phyloP scores from a whole-genome alignment of 1,139 yeast genomes.

The Candida pseudocylindracea region DNA sequence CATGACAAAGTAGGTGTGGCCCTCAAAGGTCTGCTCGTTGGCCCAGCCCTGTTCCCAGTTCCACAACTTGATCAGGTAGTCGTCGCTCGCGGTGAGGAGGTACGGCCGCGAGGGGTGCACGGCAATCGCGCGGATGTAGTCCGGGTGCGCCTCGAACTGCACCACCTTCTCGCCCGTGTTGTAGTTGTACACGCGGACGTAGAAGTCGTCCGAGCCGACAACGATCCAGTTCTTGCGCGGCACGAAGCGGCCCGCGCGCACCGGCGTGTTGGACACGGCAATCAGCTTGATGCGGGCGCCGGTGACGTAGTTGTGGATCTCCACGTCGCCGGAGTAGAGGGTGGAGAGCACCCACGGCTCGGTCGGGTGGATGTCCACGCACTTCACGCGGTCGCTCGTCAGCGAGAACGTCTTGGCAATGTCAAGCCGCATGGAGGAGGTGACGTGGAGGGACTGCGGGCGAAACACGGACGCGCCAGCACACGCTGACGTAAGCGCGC shows the following conservation, averaged over 20 bases:
- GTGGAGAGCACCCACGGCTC: slow-evolving; percentile 95
- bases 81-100: slow-evolving; percentile 79
- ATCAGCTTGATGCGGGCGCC: slow-evolving; percentile 26
- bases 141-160: slow-evolving; percentile 97
- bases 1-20: slow-evolving; percentile 94
- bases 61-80: slow-evolving; percentile 82
- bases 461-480: too few species aligned
- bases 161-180: slow-evolving; percentile 86
- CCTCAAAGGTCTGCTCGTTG: slow-evolving; percentile 76
- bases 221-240: slow-evolving; percentile 96
- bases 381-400: slow-evolving; percentile 91
- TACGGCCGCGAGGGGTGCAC: slow-evolving; percentile 90
- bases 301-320: slow-evolving; percentile 88
- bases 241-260: slow-evolving; percentile 84
- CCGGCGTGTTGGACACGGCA: slow-evolving; percentile 88
- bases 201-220: slow-evolving; percentile 91
- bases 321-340: slow-evolving; percentile 65
- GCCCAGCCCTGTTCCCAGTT: slow-evolving; percentile 94
- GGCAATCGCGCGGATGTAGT: slow-evolving; percentile 79
- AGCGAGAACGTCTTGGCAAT: slow-evolving; percentile 55
- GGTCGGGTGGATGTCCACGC: slow-evolving; percentile 91
- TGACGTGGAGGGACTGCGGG: background rate
- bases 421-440: slow-evolving; percentile 19
- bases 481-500: too few species aligned
- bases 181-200: slow-evolving; percentile 78